phyloP scores from a whole-genome alignment of 768 basidiomycete species.

The Cyathus striatus region DNA sequence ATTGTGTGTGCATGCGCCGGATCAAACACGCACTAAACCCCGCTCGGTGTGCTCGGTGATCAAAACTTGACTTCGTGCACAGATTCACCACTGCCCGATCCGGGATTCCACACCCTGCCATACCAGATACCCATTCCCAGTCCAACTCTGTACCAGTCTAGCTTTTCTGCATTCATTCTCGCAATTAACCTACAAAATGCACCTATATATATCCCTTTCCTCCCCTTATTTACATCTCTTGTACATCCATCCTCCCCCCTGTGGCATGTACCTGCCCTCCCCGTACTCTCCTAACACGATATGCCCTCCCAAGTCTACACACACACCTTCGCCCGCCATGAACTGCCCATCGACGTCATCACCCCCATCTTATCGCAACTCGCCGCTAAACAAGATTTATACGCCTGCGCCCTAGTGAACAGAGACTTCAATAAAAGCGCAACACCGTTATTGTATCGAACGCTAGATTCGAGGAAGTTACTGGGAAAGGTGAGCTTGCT shows the following conservation, averaged over 20 bases:
- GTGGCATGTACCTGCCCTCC: too few relatives aligned
- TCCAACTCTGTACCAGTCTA: conserved; percentile 4
- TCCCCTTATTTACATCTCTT: too few relatives aligned
- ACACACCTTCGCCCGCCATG: too few relatives aligned
- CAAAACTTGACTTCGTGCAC: conserved; percentile 8
- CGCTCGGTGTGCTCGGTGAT: conserved; percentile 28
- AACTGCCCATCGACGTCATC: too few relatives aligned
- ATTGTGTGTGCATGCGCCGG: too few relatives aligned
- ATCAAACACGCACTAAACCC: neutral
- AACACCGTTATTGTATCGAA: conserved; percentile 57
- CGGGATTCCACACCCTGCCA: conserved; percentile 5
- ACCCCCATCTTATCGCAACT: conserved; percentile 49
- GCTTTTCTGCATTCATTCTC: conserved; percentile 13
- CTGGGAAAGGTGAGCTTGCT: conserved; percentile 25
- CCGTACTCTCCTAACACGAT: too few relatives aligned
- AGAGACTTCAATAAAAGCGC: conserved; percentile 48
- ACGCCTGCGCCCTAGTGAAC: conserved; percentile 51
- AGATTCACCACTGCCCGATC: conserved; percentile 1
- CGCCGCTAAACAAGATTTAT: conserved; percentile 45
- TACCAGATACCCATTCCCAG: conserved; percentile 1
- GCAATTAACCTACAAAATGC: conserved; percentile 24
- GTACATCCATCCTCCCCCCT: too few relatives aligned
- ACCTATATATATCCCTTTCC: too few relatives aligned
- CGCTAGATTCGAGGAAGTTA: conserved; percentile 50
- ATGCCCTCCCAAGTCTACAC: too few relatives aligned